A percentile compares a stretch with the other conserved stretches of the same genome.
Conservation (phyloP, 202 grass and related monocot species). For the Panicum hallii region DNA sequence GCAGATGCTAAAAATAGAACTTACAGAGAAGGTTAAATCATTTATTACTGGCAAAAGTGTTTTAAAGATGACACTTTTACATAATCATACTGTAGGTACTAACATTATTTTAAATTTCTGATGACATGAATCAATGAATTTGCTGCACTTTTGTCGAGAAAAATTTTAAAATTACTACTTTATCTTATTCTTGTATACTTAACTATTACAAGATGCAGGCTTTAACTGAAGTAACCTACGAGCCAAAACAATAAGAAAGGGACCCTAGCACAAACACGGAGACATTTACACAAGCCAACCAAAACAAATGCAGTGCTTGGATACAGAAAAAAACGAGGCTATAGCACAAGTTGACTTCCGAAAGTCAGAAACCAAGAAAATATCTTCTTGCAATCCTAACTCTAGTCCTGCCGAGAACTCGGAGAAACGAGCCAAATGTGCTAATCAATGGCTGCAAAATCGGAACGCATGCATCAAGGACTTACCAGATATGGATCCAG, state of each 20-base stretch:
- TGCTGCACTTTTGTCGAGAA: background rate
- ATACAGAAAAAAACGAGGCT: background rate
- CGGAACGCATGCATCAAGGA: background rate
- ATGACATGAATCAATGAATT: background rate
- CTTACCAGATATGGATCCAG: constrained; percentile 72
- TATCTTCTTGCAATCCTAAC: background rate
- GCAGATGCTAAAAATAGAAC: background rate
- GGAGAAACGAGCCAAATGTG: background rate
- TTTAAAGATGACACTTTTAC: background rate
- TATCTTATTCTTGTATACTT: background rate
- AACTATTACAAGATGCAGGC: background rate
- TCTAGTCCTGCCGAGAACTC: constrained; percentile 34
- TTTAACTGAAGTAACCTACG: background rate
- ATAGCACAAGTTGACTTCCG: constrained; percentile 23
- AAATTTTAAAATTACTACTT: background rate
- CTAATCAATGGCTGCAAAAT: constrained; percentile 8
- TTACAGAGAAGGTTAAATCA: background rate
- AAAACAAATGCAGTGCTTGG: background rate
- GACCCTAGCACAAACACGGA: background rate
- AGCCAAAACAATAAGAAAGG: background rate
- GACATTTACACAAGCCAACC: background rate
- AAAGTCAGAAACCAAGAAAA: constrained; percentile 37
- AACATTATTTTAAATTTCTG: background rate
- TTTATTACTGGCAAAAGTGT: background rate
- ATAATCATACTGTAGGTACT: background rate